Percentiles rank a stretch among this genome's conserved stretches.
Evolutionary conservation across 495 filamentous ascomycete genomes (phyloP).

Genomic region (Aspergillus panamensis): DNA sequence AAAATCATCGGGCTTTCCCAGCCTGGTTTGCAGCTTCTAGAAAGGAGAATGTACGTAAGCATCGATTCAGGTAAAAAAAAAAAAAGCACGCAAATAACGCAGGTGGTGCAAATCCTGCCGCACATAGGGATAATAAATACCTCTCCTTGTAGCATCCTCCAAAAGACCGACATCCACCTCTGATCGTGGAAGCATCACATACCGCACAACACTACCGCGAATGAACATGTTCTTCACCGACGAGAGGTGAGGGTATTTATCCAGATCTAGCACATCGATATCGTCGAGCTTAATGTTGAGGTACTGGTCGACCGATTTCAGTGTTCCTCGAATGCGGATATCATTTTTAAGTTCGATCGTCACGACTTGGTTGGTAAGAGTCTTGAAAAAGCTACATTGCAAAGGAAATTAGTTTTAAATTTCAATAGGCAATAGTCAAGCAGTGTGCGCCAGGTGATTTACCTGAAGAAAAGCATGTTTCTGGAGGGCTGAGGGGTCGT

Average conservation of each 20-base stretch:
- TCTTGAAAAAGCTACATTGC: slow-evolving; percentile 91
- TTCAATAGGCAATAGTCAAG: neutral
- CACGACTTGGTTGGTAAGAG: slow-evolving; percentile 91
- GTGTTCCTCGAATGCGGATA: slow-evolving; percentile 86
- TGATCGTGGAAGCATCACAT: slow-evolving; percentile 84
- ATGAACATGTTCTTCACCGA: slow-evolving; percentile 99
- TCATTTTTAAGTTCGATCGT: slow-evolving; percentile 99
- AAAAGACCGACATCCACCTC: slow-evolving; percentile 86
- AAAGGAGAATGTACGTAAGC: slow-evolving; percentile 13
- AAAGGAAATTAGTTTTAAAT: neutral
- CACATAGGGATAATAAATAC: slow-evolving; percentile 38
- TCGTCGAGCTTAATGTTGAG: slow-evolving; percentile 99
- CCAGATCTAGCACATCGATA: slow-evolving; percentile 83
- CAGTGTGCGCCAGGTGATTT: neutral
- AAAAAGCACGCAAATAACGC: slow-evolving; percentile 1
- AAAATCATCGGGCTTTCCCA: slow-evolving; percentile 43
- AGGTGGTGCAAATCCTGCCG: neutral
- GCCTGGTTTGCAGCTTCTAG: slow-evolving; percentile 53
- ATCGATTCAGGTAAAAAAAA: neutral
- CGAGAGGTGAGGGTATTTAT: slow-evolving; percentile 86
- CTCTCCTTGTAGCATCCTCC: slow-evolving; percentile 94
- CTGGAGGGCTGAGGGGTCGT: slow-evolving; percentile 11
- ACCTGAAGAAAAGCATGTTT: slow-evolving; percentile 52
- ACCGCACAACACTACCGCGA: slow-evolving; percentile 90
- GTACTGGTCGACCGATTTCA: slow-evolving; percentile 97